Percentiles rank a stretch among this genome's conserved stretches.
Evolutionary conservation across 2,329 filamentous ascomycete genomes (phyloP).

Genomic region (Penicillium sp.): DNA sequence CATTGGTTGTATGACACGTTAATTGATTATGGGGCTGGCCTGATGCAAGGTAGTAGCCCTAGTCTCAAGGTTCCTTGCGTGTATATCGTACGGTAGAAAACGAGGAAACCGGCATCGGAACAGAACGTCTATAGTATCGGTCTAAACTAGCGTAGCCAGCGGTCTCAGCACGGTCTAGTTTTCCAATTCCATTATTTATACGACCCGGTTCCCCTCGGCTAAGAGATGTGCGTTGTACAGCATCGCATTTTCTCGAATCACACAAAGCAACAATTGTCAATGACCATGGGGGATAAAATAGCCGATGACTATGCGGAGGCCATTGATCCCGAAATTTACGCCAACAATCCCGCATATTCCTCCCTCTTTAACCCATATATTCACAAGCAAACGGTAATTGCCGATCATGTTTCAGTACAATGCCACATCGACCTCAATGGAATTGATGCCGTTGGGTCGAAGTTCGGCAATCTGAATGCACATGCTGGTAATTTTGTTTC

Average conservation of each 20-base stretch:
- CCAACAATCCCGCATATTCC: neutral
- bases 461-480: neutral
- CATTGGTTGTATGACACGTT: neutral
- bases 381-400: neutral
- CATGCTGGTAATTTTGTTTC: neutral
- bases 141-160: neutral
- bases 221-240: neutral
- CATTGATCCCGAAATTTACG: neutral
- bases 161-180: neutral
- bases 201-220: neutral
- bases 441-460: neutral
- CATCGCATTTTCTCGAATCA: neutral
- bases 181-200: neutral
- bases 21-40: neutral
- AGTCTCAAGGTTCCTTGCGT: neutral
- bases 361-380: neutral
- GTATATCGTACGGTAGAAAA: neutral
- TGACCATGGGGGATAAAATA: neutral
- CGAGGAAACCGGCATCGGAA: neutral
- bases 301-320: neutral
- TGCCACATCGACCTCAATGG: neutral
- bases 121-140: neutral
- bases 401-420: neutral
- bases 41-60: neutral
- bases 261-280: neutral